Evolutionary conservation across 1,284 basidiomycete species (phyloP).

Genomic region (Microbotryum saponariae): DNA sequence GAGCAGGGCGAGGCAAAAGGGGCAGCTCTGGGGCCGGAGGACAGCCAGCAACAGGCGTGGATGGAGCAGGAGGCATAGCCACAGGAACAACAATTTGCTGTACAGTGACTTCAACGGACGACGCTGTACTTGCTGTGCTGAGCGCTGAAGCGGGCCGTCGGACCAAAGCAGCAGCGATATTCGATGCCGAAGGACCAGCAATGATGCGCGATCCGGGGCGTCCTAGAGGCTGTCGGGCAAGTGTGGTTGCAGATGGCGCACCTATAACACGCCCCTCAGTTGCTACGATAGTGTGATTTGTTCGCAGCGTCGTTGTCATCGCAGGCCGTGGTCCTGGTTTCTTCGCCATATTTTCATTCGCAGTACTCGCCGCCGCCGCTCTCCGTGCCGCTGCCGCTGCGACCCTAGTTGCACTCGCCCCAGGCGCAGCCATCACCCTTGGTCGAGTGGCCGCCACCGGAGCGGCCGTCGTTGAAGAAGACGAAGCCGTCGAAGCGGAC

Average conservation of each 20-base stretch:
- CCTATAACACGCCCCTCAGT: too few relatives aligned
- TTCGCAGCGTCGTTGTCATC: background rate
- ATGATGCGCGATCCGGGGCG: too few relatives aligned
- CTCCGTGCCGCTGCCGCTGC: background rate
- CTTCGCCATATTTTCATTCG: background rate
- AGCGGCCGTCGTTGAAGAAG: background rate
- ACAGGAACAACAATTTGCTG: background rate
- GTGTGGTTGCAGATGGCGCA: too few relatives aligned
- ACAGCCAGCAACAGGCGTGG: background rate
- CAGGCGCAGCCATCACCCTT: background rate
- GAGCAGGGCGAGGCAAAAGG: constrained; percentile 2
- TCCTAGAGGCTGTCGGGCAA: too few relatives aligned
- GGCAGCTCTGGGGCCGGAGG: background rate
- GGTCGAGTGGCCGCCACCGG: background rate
- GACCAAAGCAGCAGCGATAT: too few relatives aligned
- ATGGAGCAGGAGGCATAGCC: background rate
- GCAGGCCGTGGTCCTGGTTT: background rate
- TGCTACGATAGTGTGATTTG: too few relatives aligned
- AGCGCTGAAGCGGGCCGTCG: background rate
- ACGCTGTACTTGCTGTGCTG: background rate
- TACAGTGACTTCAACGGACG: background rate
- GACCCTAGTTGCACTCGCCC: background rate
- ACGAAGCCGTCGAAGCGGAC: too few relatives aligned
- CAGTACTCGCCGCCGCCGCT: background rate
- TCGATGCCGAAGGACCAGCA: too few relatives aligned